Percentiles rank a stretch among this genome's conserved stretches.
phyloP scores from a whole-genome alignment of 345 rosid species.

The Schrenkiella parvula region DNA sequence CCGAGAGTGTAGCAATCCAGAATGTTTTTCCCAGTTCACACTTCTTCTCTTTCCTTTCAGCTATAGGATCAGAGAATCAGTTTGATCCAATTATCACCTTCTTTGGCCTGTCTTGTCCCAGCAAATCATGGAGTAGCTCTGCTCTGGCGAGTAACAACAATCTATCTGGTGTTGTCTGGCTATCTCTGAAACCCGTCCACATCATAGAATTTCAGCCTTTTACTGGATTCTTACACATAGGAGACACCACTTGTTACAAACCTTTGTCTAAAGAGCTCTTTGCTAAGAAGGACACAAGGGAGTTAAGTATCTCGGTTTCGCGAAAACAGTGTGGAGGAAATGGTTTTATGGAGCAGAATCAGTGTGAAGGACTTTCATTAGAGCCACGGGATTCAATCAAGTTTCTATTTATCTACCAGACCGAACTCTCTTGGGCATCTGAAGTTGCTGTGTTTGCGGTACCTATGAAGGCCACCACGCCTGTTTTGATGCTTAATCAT shows the following conservation, averaged over 20 bases:
- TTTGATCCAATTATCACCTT: conserved; percentile 28
- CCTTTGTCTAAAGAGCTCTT: conserved; percentile 54
- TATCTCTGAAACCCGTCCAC: conserved; percentile 47
- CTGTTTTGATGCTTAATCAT: conserved; percentile 46
- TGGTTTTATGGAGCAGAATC: conserved; percentile 56
- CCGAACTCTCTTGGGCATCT: conserved; percentile 50
- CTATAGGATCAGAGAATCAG: conserved; percentile 37
- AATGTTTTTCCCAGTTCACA: conserved; percentile 47
- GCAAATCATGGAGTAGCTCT: conserved; percentile 43
- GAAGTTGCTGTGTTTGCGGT: conserved; percentile 48
- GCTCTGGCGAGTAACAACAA: conserved; percentile 66
- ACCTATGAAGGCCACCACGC: conserved; percentile 69
- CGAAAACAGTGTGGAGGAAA: conserved; percentile 49
- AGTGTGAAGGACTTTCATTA: conserved; percentile 49
- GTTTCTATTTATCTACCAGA: conserved; percentile 53
- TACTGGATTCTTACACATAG: conserved; percentile 29
- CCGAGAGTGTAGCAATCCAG: conserved; percentile 26
- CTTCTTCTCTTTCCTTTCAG: conserved; percentile 62
- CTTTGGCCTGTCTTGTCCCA: conserved; percentile 32
- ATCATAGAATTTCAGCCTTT: conserved; percentile 54
- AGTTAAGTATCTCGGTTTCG: conserved; percentile 56
- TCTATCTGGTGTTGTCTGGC: conserved; percentile 78
- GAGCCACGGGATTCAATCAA: conserved; percentile 61
- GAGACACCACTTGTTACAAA: conserved; percentile 49
- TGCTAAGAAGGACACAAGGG: conserved; percentile 54